Percentiles rank a stretch among this genome's conserved stretches.
Evolutionary conservation across 352 stramenopile species (phyloP).

Genomic region (Aphanomyces invadans): DNA sequence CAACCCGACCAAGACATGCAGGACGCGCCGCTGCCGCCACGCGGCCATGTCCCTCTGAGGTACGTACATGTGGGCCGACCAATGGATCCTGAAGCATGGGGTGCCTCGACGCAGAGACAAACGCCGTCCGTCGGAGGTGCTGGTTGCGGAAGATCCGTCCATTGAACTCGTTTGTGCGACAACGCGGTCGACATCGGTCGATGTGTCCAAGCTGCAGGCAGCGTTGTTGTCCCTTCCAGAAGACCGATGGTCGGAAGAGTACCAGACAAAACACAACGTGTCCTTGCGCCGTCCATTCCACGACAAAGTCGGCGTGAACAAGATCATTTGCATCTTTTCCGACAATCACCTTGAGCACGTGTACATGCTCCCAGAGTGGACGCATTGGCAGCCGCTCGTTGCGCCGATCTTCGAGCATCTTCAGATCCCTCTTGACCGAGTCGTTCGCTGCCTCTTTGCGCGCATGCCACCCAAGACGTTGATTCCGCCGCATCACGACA

Average conservation of each 20-base stretch:
- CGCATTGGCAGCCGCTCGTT: slow-evolving; percentile 65
- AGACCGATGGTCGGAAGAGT: slow-evolving; percentile 36
- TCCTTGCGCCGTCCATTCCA: slow-evolving; percentile 89
- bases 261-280: slow-evolving; percentile 66
- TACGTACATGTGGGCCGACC: neutral
- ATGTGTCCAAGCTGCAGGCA: slow-evolving; percentile 35
- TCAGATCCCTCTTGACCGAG: slow-evolving; percentile 25
- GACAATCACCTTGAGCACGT: slow-evolving; percentile 96
- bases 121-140: slow-evolving; percentile 10
- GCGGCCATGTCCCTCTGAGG: slow-evolving; percentile 1
- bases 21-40: slow-evolving; percentile 4
- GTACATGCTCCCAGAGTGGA: slow-evolving; percentile 93
- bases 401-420: slow-evolving; percentile 86
- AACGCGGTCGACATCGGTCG: slow-evolving; percentile 27
- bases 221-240: slow-evolving; percentile 34
- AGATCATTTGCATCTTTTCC: slow-evolving; percentile 97
- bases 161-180: slow-evolving; percentile 11
- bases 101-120: slow-evolving; percentile 5
- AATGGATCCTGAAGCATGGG: too few relatives aligned
- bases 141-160: slow-evolving; percentile 7
- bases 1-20: slow-evolving; percentile 12
- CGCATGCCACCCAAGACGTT: slow-evolving; percentile 91
- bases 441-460: slow-evolving; percentile 94
- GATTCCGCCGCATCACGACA: slow-evolving; percentile 98
- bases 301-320: slow-evolving; percentile 97